Evolutionary conservation across 768 basidiomycete genomes (phyloP).

Genomic region (Calocybe cyanea): DNA sequence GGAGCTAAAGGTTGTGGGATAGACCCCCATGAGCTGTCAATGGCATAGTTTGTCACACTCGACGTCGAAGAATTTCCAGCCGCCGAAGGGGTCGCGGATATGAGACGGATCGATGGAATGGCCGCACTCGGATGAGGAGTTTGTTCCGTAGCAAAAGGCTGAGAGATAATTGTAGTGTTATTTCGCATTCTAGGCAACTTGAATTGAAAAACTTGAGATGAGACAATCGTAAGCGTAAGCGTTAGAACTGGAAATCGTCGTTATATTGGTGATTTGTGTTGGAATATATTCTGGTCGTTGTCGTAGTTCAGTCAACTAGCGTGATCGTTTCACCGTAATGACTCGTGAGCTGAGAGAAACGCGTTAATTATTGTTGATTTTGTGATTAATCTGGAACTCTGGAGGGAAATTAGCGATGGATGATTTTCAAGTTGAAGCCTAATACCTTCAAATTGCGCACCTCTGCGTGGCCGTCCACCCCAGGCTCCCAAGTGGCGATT

Average conservation of each 20-base stretch:
- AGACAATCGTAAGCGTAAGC: conserved; percentile 11
- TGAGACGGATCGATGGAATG: conserved; percentile 67
- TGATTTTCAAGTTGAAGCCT: neutral
- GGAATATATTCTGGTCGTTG: conserved; percentile 6
- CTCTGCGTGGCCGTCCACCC: conserved; percentile 16
- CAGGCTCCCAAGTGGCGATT: conserved; percentile 13
- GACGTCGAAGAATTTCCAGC: conserved; percentile 36
- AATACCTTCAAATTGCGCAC: conserved; percentile 17
- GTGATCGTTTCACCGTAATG: conserved; percentile 16
- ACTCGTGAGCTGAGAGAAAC: conserved; percentile 19
- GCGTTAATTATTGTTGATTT: conserved; percentile 24
- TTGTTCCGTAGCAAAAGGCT: conserved; percentile 24
- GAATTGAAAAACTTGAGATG: conserved; percentile 7
- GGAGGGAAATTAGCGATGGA: conserved; percentile 3
- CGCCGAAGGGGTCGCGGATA: conserved; percentile 62
- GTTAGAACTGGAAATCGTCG: conserved; percentile 7
- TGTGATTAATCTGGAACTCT: conserved; percentile 15
- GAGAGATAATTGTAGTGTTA: conserved; percentile 14
- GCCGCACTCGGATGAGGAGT: conserved; percentile 25
- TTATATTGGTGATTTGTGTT: conserved; percentile 3
- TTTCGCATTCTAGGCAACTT: conserved; percentile 13
- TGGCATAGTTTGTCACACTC: conserved; percentile 28
- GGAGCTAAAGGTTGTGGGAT: conserved; percentile 28
- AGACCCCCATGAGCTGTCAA: conserved; percentile 34
- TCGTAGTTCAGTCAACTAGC: conserved; percentile 9